Evolutionary conservation across 2,329 filamentous ascomycete genomes (phyloP).

Genomic region (Beauveria asiatica): DNA sequence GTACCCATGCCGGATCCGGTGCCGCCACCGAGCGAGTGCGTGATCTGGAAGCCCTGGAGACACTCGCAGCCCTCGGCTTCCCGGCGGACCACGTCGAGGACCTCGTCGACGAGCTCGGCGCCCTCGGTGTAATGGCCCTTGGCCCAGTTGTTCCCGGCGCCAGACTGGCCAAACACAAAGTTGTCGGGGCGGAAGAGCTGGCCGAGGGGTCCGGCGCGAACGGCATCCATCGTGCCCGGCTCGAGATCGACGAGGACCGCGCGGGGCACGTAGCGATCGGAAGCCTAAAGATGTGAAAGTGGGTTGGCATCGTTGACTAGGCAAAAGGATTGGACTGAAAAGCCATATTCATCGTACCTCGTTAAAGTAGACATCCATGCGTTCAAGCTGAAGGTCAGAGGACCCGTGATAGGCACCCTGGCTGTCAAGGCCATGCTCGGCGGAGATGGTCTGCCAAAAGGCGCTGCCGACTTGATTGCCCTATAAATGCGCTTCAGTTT

Average conservation of each 20-base stretch:
- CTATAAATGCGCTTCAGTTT: constrained; percentile 36
- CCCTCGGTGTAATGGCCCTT: constrained; percentile 99
- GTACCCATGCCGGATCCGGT: constrained; percentile 99
- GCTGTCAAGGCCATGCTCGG: constrained; percentile 93
- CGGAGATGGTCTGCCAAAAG: constrained; percentile 90
- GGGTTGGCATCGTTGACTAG: background rate
- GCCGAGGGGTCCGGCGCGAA: constrained; percentile 94
- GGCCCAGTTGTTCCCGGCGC: constrained; percentile 99
- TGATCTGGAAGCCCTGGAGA: constrained; percentile 99
- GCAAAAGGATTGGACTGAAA: too few relatives aligned
- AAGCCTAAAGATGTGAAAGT: constrained; percentile 50
- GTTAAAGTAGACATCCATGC: constrained; percentile 99
- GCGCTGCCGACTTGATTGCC: constrained; percentile 99
- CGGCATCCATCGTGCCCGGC: constrained; percentile 98
- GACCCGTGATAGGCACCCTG: constrained; percentile 96
- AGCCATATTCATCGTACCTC: constrained; percentile 31
- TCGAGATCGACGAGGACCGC: constrained; percentile 99
- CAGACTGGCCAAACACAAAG: constrained; percentile 98
- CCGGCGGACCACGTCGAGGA: constrained; percentile 94
- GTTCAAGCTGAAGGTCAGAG: constrained; percentile 97
- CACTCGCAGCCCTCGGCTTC: constrained; percentile 99
- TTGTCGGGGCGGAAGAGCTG: constrained; percentile 99
- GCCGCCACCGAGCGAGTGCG: constrained; percentile 99
- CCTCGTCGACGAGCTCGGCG: constrained; percentile 96
- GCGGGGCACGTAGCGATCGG: constrained; percentile 96